phyloP scores from a whole-genome alignment of 192 early-diverging fungal species.

The Backusella sp. region DNA sequence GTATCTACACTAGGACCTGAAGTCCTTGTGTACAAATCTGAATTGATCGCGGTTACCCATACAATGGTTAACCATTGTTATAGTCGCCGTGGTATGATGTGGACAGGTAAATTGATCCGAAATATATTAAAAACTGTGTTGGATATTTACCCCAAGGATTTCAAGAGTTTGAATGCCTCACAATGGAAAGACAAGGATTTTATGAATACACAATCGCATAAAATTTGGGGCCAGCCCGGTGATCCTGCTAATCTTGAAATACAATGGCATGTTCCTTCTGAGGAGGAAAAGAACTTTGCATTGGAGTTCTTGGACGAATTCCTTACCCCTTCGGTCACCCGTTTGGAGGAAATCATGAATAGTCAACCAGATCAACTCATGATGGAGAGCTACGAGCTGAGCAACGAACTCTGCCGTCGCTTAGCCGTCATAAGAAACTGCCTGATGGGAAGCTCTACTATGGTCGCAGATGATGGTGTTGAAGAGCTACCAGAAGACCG shows the following conservation, averaged over 20 bases:
- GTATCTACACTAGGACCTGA: conserved; percentile 46
- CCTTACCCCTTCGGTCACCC: conserved; percentile 40
- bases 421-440: conserved; percentile 51
- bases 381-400: conserved; percentile 29
- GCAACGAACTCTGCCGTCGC: conserved; percentile 54
- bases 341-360: conserved; percentile 44
- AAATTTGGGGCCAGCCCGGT: conserved; percentile 72
- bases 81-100: conserved; percentile 65
- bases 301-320: conserved; percentile 60
- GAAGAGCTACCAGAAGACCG: conserved; percentile 11
- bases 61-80: conserved; percentile 55
- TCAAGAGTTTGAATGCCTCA: conserved; percentile 44
- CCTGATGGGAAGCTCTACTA: conserved; percentile 48
- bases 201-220: conserved; percentile 65
- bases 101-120: conserved; percentile 63
- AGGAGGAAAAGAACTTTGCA: conserved; percentile 66
- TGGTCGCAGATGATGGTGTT: conserved; percentile 56
- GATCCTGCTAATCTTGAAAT: conserved; percentile 55
- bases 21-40: conserved; percentile 47
- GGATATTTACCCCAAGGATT: conserved; percentile 59
- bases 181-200: conserved; percentile 62
- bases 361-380: not conserved
- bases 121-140: conserved; percentile 45
- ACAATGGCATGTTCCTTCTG: conserved; percentile 77
- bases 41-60: conserved; percentile 47